These are phyloP conservation scores for Lodderomyces pseudojiufengensis DNA, from an alignment of 1,139 yeast genomes.

Conservation along the genomic window DNA sequence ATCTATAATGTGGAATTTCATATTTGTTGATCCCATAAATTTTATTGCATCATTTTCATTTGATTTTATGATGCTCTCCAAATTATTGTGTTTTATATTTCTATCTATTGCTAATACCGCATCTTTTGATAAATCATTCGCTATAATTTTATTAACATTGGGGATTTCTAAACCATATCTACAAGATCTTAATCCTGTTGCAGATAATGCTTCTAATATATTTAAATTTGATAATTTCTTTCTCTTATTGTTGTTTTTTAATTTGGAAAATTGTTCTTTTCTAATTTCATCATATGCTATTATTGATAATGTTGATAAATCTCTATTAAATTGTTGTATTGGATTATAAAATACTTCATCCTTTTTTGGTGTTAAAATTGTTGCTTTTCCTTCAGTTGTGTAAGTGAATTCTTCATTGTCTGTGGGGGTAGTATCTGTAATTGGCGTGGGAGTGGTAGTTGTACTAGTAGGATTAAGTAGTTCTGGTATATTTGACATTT, in stretches of 20 bases:
- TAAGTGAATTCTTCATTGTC: constrained; percentile 23
- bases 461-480: too few species aligned
- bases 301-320: constrained; percentile 78
- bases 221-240: constrained; percentile 34
- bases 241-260: constrained; percentile 16
- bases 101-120: constrained; percentile 82
- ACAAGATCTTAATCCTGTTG: constrained; percentile 91
- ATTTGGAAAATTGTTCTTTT: constrained; percentile 20
- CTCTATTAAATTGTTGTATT: constrained; percentile 94
- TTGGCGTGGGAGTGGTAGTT: background rate
- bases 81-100: constrained; percentile 65
- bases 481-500: background rate
- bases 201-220: constrained; percentile 86
- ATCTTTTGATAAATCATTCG: constrained; percentile 81
- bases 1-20: constrained; percentile 77
- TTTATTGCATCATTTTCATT: constrained; percentile 87
- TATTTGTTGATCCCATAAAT: constrained; percentile 51
- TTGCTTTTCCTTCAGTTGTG: constrained; percentile 78
- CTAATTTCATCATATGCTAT: constrained; percentile 72
- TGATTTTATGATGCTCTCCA: constrained; percentile 44
- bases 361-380: constrained; percentile 70
- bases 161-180: constrained; percentile 92
- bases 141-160: constrained; percentile 63
- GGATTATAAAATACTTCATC: constrained; percentile 92
- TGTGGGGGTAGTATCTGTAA: background rate